phyloP scores from a whole-genome alignment of 352 stramenopile species.

The Pythium utonaiense region DNA sequence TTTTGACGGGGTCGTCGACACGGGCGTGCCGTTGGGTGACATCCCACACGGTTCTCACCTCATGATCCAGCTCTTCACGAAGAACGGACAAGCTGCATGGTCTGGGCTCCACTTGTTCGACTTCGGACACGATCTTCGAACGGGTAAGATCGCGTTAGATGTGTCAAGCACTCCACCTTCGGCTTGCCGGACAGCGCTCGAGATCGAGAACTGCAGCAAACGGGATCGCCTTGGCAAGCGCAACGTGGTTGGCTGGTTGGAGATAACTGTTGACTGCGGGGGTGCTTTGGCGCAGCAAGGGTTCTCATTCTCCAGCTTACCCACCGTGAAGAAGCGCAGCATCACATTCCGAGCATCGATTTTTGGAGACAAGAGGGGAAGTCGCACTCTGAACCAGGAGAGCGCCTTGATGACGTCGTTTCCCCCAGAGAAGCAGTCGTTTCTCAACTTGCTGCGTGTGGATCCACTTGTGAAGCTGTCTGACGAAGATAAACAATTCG shows the following conservation, averaged over 20 bases:
- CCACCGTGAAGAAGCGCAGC: conserved; percentile 40
- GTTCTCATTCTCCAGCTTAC: conserved; percentile 63
- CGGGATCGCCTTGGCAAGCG: conserved; percentile 28
- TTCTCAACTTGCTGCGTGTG: conserved; percentile 48
- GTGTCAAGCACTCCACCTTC: conserved; percentile 27
- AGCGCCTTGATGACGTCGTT: conserved; percentile 28
- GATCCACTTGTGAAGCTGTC: conserved; percentile 69
- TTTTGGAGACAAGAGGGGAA: conserved; percentile 38
- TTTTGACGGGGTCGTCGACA: conserved; percentile 16
- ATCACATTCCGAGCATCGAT: conserved; percentile 72
- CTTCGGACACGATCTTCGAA: conserved; percentile 70
- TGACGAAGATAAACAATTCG: conserved; percentile 51
- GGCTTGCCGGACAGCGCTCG: conserved; percentile 45
- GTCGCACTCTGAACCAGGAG: background rate
- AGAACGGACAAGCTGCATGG: conserved; percentile 47
- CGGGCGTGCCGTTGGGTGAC: conserved; percentile 44
- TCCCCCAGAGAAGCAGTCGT: conserved; percentile 31
- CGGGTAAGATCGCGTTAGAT: conserved; percentile 43
- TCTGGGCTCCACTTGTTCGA: conserved; percentile 76
- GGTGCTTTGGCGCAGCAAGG: conserved; percentile 28
- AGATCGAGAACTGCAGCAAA: conserved; percentile 72
- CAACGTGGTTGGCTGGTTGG: conserved; percentile 35
- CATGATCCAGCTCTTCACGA: conserved; percentile 51
- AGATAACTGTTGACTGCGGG: conserved; percentile 47
- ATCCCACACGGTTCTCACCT: conserved; percentile 78